A percentile compares a stretch with the other conserved stretches of the same genome.
Evolutionary conservation across 2,329 filamentous ascomycete species (phyloP).

Genomic region (Botrytis fragariae): DNA sequence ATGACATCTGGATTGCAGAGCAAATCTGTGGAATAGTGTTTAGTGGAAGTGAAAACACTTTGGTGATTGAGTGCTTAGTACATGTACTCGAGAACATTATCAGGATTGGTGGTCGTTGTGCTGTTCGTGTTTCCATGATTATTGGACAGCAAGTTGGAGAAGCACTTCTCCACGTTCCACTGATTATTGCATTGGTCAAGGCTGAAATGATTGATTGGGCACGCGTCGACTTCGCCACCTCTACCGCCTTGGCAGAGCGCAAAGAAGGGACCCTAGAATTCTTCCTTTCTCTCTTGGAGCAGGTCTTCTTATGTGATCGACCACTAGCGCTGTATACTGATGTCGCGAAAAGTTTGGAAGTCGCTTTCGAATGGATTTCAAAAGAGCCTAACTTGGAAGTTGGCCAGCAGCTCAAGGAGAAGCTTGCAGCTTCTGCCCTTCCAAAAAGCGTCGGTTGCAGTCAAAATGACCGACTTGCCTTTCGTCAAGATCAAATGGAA

Average conservation of each 20-base stretch:
- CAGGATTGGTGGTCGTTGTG: conserved; percentile 53
- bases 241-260: conserved; percentile 68
- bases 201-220: conserved; percentile 63
- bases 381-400: conserved; percentile 66
- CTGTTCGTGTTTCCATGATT: conserved; percentile 53
- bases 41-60: conserved; percentile 48
- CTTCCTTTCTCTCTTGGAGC: conserved; percentile 74
- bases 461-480: conserved; percentile 55
- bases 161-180: conserved; percentile 55
- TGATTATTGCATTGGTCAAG: conserved; percentile 56
- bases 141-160: conserved; percentile 57
- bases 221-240: conserved; percentile 67
- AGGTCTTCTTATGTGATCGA: conserved; percentile 73
- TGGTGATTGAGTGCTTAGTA: conserved; percentile 60
- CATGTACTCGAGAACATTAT: conserved; percentile 60
- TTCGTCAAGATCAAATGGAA: conserved; percentile 79
- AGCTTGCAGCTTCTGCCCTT: conserved; percentile 54
- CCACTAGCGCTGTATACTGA: conserved; percentile 80
- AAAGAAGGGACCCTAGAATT: conserved; percentile 74
- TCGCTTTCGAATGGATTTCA: conserved; percentile 75
- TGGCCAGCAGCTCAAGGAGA: conserved; percentile 69
- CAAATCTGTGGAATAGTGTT: conserved; percentile 59
- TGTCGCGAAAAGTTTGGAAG: conserved; percentile 78
- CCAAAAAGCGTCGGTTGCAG: conserved; percentile 52
- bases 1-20: conserved; percentile 57